These are phyloP conservation scores for Entomortierella chlamydospora DNA, from an alignment of 192 early-diverging fungal genomes.

Conservation along the genomic window DNA sequence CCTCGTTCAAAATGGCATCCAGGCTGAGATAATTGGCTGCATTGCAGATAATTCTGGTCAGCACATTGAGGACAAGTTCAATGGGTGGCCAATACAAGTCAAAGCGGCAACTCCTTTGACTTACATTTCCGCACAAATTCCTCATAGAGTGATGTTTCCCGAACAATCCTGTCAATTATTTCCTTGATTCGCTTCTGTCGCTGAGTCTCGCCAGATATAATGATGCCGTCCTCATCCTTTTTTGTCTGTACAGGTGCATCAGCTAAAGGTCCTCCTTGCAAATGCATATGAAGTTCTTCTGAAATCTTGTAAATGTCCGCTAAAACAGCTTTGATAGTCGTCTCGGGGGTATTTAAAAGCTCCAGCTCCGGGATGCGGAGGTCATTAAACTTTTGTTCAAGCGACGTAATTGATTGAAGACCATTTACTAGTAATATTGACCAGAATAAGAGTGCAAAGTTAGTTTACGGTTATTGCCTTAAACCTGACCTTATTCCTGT, in stretches of 20 bases:
- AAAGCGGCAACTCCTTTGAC: not conserved
- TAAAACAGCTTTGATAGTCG: conserved; percentile 61
- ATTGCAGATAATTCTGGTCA: not conserved
- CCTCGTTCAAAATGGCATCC: conserved; percentile 71
- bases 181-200: conserved; percentile 59
- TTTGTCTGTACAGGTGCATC: conserved; percentile 22
- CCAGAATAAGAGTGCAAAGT: not conserved
- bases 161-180: conserved; percentile 63
- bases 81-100: not conserved
- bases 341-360: conserved; percentile 64
- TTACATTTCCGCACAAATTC: conserved; percentile 73
- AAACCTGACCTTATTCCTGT: not conserved
- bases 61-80: too few species aligned
- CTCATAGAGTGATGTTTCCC: conserved; percentile 69
- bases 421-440: conserved; percentile 58
- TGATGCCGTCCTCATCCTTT: conserved; percentile 31
- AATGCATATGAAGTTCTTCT: conserved; percentile 70
- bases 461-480: not conserved
- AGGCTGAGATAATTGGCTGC: conserved; percentile 65
- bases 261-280: conserved; percentile 68
- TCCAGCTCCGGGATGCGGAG: conserved; percentile 69
- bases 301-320: conserved; percentile 65
- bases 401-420: conserved; percentile 61
- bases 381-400: conserved; percentile 65
- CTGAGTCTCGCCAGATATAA: conserved; percentile 54